Evolutionary conservation across 73 alveolate species (phyloP), one percentile per base, ranked within the genome.

Genomic region (Paramecium octaurelia): DNA sequence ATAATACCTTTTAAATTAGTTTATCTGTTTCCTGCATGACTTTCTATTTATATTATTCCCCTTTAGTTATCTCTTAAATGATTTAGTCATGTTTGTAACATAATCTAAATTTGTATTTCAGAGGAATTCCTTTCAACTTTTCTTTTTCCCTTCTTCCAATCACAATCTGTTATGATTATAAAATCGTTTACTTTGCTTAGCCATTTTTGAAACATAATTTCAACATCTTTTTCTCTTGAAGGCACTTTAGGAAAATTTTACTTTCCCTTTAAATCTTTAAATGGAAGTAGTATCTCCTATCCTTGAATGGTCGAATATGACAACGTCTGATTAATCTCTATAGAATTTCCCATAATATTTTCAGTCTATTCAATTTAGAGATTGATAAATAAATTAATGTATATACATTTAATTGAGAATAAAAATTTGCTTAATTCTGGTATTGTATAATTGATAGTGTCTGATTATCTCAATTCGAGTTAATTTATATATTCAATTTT

Each of bases 51-150:
- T 31, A 64, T 64, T 64, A 64, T 64, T 64, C 84, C 27, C 46
- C 84, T 27, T 64, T 64, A 27, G 46, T 64, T 10, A 64, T 27
- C 84, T 31, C 46, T 64, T 64, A 64, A 35, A 73, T 73, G 34
- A 73, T 36, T 73, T 73, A 38, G 46, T 73, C 87, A 73, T 73
- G 87, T 24, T 73, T 73, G 35, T 73, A 73, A 73, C 87, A 73
- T 73, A 73, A 73, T 36, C 87, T 34, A 38, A 36, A 73, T 73
- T 73, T 73, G 18, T 73, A 73, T 73, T 73, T 73, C 4, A 73
- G 34, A 35, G 87, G 87, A 12, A 73, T 36, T 73, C 59, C 59
- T 73, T 73, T 36, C 18, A 73, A 14, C 4, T 40, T 34, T 73
- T 36, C 57, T 73, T 73, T 40, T 20, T 73, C 84, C 31, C 84